Evolutionary conservation across 23 red algal species (phyloP), one percentile per base, ranked within the genome.

Genomic region (Agarophyton chilense): DNA sequence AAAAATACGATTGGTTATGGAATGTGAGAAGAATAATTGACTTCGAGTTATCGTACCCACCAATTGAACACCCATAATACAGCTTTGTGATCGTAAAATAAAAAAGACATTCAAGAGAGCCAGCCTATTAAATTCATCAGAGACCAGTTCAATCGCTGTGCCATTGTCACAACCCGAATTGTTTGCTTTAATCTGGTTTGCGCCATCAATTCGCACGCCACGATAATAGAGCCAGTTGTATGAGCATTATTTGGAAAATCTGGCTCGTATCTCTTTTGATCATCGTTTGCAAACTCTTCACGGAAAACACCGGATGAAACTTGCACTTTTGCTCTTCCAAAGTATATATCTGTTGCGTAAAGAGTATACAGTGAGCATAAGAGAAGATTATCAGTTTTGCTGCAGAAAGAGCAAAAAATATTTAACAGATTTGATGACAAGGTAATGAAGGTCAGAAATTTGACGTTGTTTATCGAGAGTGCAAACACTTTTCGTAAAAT

Each of bases 81-180:
- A 81, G 45, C 0, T 50, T 29, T 81, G 0, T 81, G 43, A 81
- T 42, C 77, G 57, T 9, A 32, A 13, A 11, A 39, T 81, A 0
- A 81, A 81, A 29, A 52, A 81, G 57, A 52, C 52, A 56, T n/a
- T 81, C 47, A 24, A 81, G 1, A 24, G 28, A n/a, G n/a, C n/a
- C n/a, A n/a, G 45, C 17, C 1, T 36, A 4, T 83, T 14, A 16
- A 38, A 52, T 31, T 39, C 34, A 25, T 64, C 28, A 16, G 79
- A 41, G 79, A 65, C 38, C 18, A 16, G 0, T 64, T 83, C 52
- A 25, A 39, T 32, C n/a, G 43, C 21, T 56, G 34, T 25, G 77
- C 0, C 26, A 28, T 52, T 39, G 0, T 56, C 57, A 35, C 52
- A 25, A 81, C 53, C n/a, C 10, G 45, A 52, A 25, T 22, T 10